Evolutionary conservation across 2,329 filamentous ascomycete genomes (phyloP).

Genomic region (Boeremia lycopersici): DNA sequence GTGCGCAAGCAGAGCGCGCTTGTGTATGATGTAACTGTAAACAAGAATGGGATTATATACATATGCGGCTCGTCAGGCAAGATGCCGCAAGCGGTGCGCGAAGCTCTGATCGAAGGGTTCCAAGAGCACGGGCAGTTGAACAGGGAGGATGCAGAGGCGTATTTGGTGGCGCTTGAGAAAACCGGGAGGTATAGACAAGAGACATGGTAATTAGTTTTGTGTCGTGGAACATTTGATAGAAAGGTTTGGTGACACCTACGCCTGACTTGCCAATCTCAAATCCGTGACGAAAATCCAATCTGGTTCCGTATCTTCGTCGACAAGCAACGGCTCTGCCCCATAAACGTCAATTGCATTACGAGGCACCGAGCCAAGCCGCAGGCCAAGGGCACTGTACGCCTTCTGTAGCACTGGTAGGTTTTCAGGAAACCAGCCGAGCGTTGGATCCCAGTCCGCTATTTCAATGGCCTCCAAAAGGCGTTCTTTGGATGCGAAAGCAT

Average conservation of each 20-base stretch:
- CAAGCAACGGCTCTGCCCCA: background rate
- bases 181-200: slow-evolving; percentile 69
- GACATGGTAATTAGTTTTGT: slow-evolving; percentile 62
- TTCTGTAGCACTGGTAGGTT: background rate
- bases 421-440: slow-evolving; percentile 3
- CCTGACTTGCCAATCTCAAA: background rate
- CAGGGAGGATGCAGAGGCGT: slow-evolving; percentile 60
- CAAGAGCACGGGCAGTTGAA: slow-evolving; percentile 48
- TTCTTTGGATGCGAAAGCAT: background rate
- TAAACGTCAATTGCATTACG: background rate
- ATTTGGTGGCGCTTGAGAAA: slow-evolving; percentile 65
- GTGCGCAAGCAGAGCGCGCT: slow-evolving; percentile 58
- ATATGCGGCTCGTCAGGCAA: slow-evolving; percentile 68
- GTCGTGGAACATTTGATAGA: background rate
- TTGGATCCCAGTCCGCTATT: slow-evolving; percentile 1
- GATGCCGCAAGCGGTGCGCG: slow-evolving; percentile 73
- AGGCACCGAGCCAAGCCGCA: background rate
- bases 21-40: slow-evolving; percentile 60
- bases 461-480: background rate
- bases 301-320: background rate
- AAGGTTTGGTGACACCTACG: background rate
- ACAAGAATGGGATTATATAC: slow-evolving; percentile 60
- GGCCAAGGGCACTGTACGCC: background rate
- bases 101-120: slow-evolving; percentile 69
- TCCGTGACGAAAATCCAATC: slow-evolving; percentile 6